Evolutionary conservation across 148 eudicot species (phyloP).

Genomic region (Fagopyrum tataricum): DNA sequence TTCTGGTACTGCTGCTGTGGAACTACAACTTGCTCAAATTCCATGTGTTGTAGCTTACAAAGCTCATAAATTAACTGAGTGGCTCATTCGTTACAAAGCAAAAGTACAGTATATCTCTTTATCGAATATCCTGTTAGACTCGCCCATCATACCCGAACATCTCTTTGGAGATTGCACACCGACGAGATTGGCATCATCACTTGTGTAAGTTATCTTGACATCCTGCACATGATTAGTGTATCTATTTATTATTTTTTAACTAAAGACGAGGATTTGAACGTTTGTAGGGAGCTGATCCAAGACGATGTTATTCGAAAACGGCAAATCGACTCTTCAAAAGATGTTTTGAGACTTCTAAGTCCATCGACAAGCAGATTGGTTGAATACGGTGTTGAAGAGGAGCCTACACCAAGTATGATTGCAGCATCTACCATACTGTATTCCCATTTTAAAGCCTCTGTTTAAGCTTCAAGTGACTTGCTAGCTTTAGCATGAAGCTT

Average conservation of each 20-base stretch:
- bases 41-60: constrained; percentile 88
- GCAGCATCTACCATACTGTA: constrained; percentile 70
- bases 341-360: constrained; percentile 45
- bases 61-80: constrained; percentile 86
- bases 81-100: constrained; percentile 63
- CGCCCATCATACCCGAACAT: constrained; percentile 80
- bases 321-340: constrained; percentile 56
- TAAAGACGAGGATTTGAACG: background rate
- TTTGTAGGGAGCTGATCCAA: constrained; percentile 51
- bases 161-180: constrained; percentile 72
- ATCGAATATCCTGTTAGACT: constrained; percentile 72
- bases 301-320: constrained; percentile 38
- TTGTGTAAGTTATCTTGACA: constrained; percentile 38
- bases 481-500: background rate
- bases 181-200: constrained; percentile 41
- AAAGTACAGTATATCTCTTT: constrained; percentile 74
- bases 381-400: constrained; percentile 16
- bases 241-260: background rate
- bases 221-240: background rate
- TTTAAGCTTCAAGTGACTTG: background rate
- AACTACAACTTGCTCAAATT: constrained; percentile 80
- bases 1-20: constrained; percentile 89
- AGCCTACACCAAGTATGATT: constrained; percentile 54
- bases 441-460: constrained; percentile 15
- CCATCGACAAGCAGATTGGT: constrained; percentile 30